phyloP scores from a whole-genome alignment of 2,329 filamentous ascomycete species.

The Microcyclospora pomicola region DNA sequence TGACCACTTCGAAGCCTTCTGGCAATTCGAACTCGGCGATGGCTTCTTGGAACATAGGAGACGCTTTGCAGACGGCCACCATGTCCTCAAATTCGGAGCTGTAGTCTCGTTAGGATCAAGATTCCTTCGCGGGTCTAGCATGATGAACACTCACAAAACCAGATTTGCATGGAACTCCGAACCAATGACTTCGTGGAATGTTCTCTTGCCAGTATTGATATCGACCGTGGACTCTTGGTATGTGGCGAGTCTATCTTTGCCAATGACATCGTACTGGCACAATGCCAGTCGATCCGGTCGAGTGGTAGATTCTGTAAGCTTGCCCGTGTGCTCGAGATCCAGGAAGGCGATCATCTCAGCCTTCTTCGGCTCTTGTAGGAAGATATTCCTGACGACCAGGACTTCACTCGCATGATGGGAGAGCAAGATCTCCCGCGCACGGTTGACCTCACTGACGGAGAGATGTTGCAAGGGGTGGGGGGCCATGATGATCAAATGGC shows the following conservation, averaged over 20 bases:
- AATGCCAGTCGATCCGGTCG: conserved; percentile 33
- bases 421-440: conserved; percentile 12
- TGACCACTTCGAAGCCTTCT: conserved; percentile 16
- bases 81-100: conserved; percentile 33
- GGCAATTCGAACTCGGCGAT: conserved; percentile 19
- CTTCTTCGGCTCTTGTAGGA: conserved; percentile 20
- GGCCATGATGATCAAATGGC: too few species aligned
- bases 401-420: conserved; percentile 12
- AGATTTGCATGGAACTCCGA: conserved; percentile 17
- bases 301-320: conserved; percentile 9
- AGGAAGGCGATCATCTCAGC: conserved; percentile 15
- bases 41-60: conserved; percentile 19
- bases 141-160: conserved; percentile 10
- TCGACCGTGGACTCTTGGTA: conserved; percentile 40
- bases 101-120: conserved; percentile 23
- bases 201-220: conserved; percentile 9
- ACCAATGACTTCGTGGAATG: conserved; percentile 18
- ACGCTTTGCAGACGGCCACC: conserved; percentile 37
- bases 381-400: conserved; percentile 17
- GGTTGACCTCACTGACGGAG: conserved; percentile 11
- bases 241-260: conserved; percentile 34
- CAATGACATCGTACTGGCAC: conserved; percentile 44
- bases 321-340: conserved; percentile 16
- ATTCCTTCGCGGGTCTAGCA: not conserved
- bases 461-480: conserved; percentile 8